Evolutionary conservation across 2,329 filamentous ascomycete species (phyloP), one percentile per base, ranked within the genome.

Genomic region (Domatiomyces globalis): DNA sequence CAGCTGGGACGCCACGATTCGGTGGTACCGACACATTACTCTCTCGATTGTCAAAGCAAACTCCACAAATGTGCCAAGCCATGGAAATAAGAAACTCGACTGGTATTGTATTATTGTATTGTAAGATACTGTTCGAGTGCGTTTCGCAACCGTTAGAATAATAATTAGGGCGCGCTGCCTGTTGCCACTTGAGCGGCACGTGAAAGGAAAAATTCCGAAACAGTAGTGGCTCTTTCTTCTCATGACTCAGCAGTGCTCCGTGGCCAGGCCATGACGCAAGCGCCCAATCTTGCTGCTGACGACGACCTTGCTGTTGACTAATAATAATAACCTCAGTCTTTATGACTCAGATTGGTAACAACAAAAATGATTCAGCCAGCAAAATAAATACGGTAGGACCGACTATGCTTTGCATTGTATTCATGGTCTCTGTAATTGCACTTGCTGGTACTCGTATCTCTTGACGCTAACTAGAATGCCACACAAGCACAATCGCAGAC

Each of bases 401-500:
- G 10, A 4, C 2, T 6, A 20, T 27, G n/a, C n/a, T 27, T 19
- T 12, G 43, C 43, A 33, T 33, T 33, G 8, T 6, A 25, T 25
- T 25, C 22, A 25, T 25, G 22, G 22, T 6, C 22, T 25, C 22
- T 7, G 3, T 43, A n/a, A n/a, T 19, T 2, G 43, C 7, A 45
- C 20, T 45, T 18, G 45, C 45, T 47, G 45, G 45, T 18, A 8
- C 5, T 47, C 45, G 5, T 46, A 4, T 17, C 19, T 15, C 18
- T 22, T 18, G 6, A 15, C 22, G 27, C 5, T 15, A 19, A 10
- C 43, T 20, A 47, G 36, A 55, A 72, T 72, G 69, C 69, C 69
- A 60, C 70, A 71, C 58, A 68, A 68, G 57, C 70, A 72, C 56
- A 72, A 72, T 55, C 65, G 70, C 63, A 66, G 70, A 56, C 67